These are phyloP conservation scores for Termitomyces sp. DNA, from an alignment of 768 basidiomycete genomes.

Conservation along the genomic window DNA sequence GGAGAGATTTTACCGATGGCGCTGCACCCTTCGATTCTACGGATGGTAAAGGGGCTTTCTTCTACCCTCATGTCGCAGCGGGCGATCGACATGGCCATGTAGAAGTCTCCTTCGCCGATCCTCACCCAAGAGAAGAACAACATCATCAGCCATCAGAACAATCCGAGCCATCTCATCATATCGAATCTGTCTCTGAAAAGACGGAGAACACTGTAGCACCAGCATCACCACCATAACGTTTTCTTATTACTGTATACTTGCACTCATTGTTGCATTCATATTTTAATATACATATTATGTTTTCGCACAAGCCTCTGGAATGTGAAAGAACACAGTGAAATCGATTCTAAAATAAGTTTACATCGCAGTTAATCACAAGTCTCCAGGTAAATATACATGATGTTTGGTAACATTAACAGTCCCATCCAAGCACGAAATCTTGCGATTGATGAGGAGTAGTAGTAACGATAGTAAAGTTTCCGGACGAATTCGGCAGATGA, in stretches of 20 bases:
- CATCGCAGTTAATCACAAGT: not conserved
- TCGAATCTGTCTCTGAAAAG: conserved; percentile 24
- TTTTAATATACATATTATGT: not conserved
- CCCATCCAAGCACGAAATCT: conserved; percentile 68
- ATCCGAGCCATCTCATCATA: conserved; percentile 7
- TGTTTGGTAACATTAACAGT: conserved; percentile 41
- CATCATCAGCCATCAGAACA: conserved; percentile 3
- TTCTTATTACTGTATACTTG: conserved; percentile 8
- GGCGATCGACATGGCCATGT: conserved; percentile 34
- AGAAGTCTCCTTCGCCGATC: conserved; percentile 23
- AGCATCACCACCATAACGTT: conserved; percentile 8
- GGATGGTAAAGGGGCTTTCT: conserved; percentile 17
- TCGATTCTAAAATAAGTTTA: not conserved
- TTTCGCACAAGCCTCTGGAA: conserved; percentile 8
- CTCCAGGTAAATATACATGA: not conserved
- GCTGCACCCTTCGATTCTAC: conserved; percentile 36
- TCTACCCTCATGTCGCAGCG: conserved; percentile 21
- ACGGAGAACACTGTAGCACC: conserved; percentile 18
- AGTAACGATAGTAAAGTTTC: not conserved
- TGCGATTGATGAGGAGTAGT: conserved; percentile 1
- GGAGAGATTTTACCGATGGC: conserved; percentile 54
- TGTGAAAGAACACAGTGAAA: not conserved
- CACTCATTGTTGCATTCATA: not conserved
- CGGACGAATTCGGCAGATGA: conserved; percentile 15
- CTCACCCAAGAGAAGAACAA: not conserved